Conservation (phyloP, 352 stramenopile genomes). For the Globisporangium barbulae region DNA sequence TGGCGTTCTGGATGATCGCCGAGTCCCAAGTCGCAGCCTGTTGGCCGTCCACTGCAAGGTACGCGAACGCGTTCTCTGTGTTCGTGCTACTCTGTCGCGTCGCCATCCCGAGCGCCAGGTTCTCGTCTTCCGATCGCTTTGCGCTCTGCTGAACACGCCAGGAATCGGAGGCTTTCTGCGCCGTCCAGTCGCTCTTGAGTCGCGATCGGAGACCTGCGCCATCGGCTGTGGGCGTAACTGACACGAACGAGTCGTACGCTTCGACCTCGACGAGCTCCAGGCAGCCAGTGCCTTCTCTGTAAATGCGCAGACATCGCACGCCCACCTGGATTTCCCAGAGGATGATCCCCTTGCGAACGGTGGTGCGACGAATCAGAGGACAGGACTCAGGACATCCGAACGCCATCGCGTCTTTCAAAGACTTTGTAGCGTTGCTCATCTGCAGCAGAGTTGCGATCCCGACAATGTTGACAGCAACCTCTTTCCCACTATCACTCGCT, state of each 20-base stretch:
- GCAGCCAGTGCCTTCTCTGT: slow-evolving; percentile 30
- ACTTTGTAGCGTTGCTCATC: slow-evolving; percentile 13
- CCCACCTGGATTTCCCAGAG: slow-evolving; percentile 48
- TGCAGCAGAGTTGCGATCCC: slow-evolving; percentile 33
- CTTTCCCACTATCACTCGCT: not conserved
- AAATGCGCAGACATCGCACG: slow-evolving; percentile 45
- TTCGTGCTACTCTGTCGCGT: slow-evolving; percentile 63
- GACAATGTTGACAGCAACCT: slow-evolving; percentile 21
- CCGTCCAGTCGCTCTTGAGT: slow-evolving; percentile 45
- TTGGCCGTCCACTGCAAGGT: slow-evolving; percentile 52
- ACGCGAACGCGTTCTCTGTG: slow-evolving; percentile 30
- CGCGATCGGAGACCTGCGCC: slow-evolving; percentile 40
- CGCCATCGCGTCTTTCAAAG: slow-evolving; percentile 21
- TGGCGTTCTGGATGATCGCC: slow-evolving; percentile 19
- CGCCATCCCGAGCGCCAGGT: slow-evolving; percentile 52
- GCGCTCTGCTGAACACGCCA: slow-evolving; percentile 57
- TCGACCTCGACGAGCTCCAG: slow-evolving; percentile 52
- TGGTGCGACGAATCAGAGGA: slow-evolving; percentile 24
- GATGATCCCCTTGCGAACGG: slow-evolving; percentile 37
- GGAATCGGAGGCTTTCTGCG: slow-evolving; percentile 29
- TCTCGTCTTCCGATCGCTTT: slow-evolving; percentile 53
- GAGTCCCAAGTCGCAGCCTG: slow-evolving; percentile 35
- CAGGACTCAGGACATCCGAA: slow-evolving; percentile 48
- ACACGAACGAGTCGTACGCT: slow-evolving; percentile 45
- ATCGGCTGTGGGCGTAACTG: slow-evolving; percentile 41